Base-by-base conservation (phyloP, 306 rosid genomes). In the Dryas alaskensis region DNA sequence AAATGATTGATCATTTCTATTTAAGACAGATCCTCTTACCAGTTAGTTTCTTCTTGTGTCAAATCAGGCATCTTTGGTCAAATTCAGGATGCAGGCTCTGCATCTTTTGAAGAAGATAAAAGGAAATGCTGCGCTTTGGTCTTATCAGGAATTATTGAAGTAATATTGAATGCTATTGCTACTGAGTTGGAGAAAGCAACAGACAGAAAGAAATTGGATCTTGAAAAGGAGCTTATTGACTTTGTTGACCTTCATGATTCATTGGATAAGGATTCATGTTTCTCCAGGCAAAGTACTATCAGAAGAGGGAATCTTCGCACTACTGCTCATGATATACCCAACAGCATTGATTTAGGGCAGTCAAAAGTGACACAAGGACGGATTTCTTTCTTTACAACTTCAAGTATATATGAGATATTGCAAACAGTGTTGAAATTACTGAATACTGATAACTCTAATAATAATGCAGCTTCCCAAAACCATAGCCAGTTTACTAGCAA, bases 151-250 rank as follows among this genome's bases (percentile, higher is more conserved):
- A 67, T 79, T 19, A 75, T 79, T 61, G 84, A 83, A 72, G 86
- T 83, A 59, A 60, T 83, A 10, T 49, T 79, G 72, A 83, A 79
- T 72, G 49, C 67, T 25, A 60, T 79, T 65, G 83, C 73, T 70
- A 61, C 64, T 71, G 86, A 79, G 60, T 72, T 79, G 69, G 86
- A 75, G 64, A 83, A 75, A 66, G 81, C 79, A 70, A 60, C 83
- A 6, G 84, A 71, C n/a, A 40, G 44, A 60, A 65, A 61, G 57
- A 83, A 72, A 44, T 58, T 60, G 57, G 77, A 75, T 45, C 72
- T 83, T 52, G 83, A 83, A 72, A 82, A 76, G 76, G 86, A 79
- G 79, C 52, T 83, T 53, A 54, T 67, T 61, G 73, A 71, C 25
- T 70, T 79, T 39, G 69, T 71, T 60, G 78, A 71, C 53, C 70